A percentile compares a stretch with the other conserved stretches of the same genome.
These are phyloP conservation scores for Umbellularia californica DNA, from an alignment of 164 flowering plant genomes.

Conservation along the genomic window DNA sequence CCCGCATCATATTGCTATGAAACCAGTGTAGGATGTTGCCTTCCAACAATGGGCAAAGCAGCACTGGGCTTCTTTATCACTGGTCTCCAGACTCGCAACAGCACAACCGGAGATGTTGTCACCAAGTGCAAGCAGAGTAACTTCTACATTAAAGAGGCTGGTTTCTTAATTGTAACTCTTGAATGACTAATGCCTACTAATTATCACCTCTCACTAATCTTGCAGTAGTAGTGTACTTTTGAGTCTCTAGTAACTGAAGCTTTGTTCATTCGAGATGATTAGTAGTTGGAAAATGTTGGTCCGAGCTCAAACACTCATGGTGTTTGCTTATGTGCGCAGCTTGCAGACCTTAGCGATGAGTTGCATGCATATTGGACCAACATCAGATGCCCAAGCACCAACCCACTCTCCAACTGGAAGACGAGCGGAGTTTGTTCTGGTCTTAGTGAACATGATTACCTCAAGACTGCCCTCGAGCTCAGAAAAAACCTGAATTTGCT, in stretches of 20 bases:
- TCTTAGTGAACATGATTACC: neutral
- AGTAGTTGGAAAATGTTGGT: neutral
- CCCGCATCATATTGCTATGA: neutral
- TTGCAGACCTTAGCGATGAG: neutral
- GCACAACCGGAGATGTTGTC: neutral
- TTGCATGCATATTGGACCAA: constrained; percentile 3
- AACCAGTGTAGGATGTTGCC: neutral
- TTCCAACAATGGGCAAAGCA: neutral
- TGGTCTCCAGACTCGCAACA: neutral
- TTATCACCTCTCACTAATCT: neutral
- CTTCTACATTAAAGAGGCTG: neutral
- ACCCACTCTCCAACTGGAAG: neutral
- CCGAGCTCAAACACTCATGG: too few relatives aligned
- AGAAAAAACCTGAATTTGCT: constrained; percentile 1
- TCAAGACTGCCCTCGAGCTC: neutral
- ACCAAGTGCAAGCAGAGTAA: neutral
- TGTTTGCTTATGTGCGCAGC: neutral
- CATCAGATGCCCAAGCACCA: constrained; percentile 10
- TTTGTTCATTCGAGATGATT: neutral
- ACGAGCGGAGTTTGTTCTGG: constrained; percentile 1
- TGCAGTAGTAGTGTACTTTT: neutral
- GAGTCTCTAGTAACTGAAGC: neutral
- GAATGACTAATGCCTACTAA: neutral
- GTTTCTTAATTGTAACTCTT: neutral
- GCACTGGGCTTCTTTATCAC: neutral